Conservation (phyloP, 2,329 filamentous ascomycete species). For the Sordariomycetes sp. region DNA sequence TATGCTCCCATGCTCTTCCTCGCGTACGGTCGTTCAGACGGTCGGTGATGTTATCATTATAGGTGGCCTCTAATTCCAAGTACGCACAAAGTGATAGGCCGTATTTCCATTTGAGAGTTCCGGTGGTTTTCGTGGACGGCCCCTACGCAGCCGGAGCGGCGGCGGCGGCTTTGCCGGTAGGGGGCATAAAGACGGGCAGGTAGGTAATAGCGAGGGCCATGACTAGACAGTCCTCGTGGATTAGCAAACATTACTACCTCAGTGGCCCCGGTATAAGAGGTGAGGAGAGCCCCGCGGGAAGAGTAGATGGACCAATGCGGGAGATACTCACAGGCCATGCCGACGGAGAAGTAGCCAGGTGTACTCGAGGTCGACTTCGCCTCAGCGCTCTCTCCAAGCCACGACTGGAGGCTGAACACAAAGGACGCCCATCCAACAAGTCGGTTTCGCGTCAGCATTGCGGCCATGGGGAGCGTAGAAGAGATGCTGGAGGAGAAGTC, state of each 20-base stretch:
- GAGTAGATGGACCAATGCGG: neutral
- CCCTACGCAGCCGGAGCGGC: neutral
- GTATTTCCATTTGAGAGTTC: neutral
- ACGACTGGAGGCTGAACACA: slow-evolving; percentile 63
- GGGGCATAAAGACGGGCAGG: slow-evolving; percentile 36
- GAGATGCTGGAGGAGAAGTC: slow-evolving; percentile 64
- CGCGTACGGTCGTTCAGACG: no score
- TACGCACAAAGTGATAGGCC: neutral
- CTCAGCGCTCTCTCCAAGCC: slow-evolving; percentile 65
- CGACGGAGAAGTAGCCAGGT: slow-evolving; percentile 60
- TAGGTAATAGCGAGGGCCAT: slow-evolving; percentile 47
- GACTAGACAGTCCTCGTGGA: slow-evolving; percentile 24
- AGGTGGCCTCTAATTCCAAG: neutral
- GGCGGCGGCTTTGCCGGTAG: neutral
- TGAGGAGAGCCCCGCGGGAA: neutral
- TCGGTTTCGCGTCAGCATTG: slow-evolving; percentile 88
- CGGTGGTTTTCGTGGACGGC: neutral
- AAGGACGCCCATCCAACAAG: slow-evolving; percentile 63
- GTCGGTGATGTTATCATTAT: neutral
- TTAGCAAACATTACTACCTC: neutral
- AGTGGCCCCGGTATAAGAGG: neutral
- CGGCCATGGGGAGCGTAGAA: slow-evolving; percentile 88
- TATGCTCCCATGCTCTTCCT: no score
- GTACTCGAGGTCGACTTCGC: slow-evolving; percentile 53
- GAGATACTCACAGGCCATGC: slow-evolving; percentile 60